Base-by-base conservation (phyloP, 2,329 filamentous ascomycete genomes). In the Curvularia eragrostidis region DNA sequence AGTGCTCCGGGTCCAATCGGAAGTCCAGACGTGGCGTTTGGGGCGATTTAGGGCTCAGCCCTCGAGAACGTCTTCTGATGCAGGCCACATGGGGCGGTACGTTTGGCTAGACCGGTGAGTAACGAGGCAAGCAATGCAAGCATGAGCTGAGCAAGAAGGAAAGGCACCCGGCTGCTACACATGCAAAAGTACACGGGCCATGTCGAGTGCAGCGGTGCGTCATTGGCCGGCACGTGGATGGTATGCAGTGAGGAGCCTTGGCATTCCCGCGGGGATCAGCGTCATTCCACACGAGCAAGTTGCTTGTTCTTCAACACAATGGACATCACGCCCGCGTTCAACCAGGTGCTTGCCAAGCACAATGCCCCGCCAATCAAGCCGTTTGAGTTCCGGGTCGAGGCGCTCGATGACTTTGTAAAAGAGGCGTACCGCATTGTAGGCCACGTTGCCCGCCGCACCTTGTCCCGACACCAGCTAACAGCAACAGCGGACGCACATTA, bases 371-470 rank as follows among this genome's bases (percentile, higher is more conserved):
- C 82, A 7, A 81, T 84, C 12, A 64, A 83, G 78, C 66, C 75
- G 54, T 74, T 78, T 59, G 71, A 70, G 10, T 80, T 77, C 61
- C 73, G 74, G 58, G 68, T 77, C 50, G 72, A 73, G 46, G 69
- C 72, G 52, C 84, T 95, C 49, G 91, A 97, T 75, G 90, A 90
- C 69, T 99, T 98, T 74, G 82, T 98, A 32, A 93, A 94, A 73
- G 94, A 98, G 79, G 95, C 95, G 52, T 95, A 96, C 79, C 87
- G 90, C 74, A 97, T 98, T 77, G 93, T 96, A 81, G 71, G 84
- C 77, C 49, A 72, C 70, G 62, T 67, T 64, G 60, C 64, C 55
- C 32, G 43, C 46, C 52, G 51, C 49, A 36, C 24, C 46, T 54
- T 54, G 38, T 19, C 30, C 26, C 39, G 54, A 54, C 54, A 62